Base-by-base conservation (phyloP, 2,329 filamentous ascomycete genomes). In the Alternaria sp. region DNA sequence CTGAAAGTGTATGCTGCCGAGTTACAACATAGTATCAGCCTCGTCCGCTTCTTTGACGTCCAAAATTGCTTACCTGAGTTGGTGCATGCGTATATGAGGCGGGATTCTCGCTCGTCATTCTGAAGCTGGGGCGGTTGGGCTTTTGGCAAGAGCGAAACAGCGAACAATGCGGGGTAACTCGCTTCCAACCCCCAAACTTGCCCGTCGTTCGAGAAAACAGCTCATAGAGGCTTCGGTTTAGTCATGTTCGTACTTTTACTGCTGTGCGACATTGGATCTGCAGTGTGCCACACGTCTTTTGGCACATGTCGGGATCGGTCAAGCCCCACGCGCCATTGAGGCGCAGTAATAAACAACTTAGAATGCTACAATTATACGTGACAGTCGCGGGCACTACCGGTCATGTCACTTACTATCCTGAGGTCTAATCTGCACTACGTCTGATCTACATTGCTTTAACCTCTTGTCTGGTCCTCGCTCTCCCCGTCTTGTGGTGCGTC, bases 381-480 rank as follows among this genome's bases (percentile, higher is more conserved):
- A 36, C 32, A 36, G 32, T 36, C 4, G 32, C 15, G 1, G 32
- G 32, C 32, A 36, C 32, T 1, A 2, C 32, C 1, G n/a, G 1
- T 36, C 1, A 36, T 36, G 32, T 36, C 15, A 36, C 10, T 7
- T 36, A 36, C 15, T 36, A 36, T 15, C 7, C 7, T n/a, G 32
- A 36, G 32, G 4, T 3, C 7, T 36, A 4, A 36, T 36, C 3
- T 36, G 32, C 15, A 36, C 1, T 36, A 36, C 3, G 32, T 36
- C 32, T 36, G 9, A n/a, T 36, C 4, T 36, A 36, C 32, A 36
- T 36, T 36, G 4, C 32, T 36, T 36, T 3, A n/a, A 36, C 32
- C 1, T 36, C 32, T n/a, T 15, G 13, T 0, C 30, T 3, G 3
- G 3, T 9, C 13, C 13, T 4, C 30, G 2, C 7, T 3, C 0